Evolutionary conservation across 345 rosid species (phyloP).

Genomic region (Diplotaxis tenuifolia): DNA sequence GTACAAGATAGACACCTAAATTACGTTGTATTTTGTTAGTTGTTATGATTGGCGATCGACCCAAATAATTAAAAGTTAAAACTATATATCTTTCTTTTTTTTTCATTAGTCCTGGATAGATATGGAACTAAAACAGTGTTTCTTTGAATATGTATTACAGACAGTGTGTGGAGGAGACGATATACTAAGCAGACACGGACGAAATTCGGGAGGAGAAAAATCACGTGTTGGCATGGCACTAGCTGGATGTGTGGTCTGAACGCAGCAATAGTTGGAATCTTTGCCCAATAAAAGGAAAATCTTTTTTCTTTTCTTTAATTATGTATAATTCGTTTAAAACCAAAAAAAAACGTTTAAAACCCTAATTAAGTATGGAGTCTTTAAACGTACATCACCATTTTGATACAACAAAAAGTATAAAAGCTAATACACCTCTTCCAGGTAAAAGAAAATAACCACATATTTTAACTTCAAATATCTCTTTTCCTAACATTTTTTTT

Average conservation of each 20-base stretch:
- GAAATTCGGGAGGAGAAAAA: slow-evolving; percentile 13
- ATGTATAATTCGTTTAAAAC: no score
- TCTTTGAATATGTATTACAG: not conserved
- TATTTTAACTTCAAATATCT: not conserved
- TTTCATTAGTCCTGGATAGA: not conserved
- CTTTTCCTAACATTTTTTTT: not conserved
- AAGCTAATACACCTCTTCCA: not conserved
- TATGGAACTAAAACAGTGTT: not conserved
- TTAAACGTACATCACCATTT: not conserved
- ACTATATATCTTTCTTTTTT: no score
- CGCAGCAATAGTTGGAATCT: slow-evolving; percentile 59
- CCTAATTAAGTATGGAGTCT: not conserved
- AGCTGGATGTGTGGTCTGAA: slow-evolving; percentile 47
- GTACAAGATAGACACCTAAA: no score
- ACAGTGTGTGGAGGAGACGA: not conserved
- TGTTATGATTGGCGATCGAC: no score
- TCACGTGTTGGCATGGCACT: slow-evolving; percentile 44
- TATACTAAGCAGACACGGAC: not conserved
- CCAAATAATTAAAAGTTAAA: no score
- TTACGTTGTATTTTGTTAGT: no score
- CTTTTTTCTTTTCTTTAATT: no score
- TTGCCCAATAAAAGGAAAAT: slow-evolving; percentile 41
- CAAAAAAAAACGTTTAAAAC: no score
- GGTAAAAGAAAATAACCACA: not conserved
- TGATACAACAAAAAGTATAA: not conserved